Evolutionary conservation across 306 rosid genomes (phyloP).

Genomic region (Citrullus amarus): DNA sequence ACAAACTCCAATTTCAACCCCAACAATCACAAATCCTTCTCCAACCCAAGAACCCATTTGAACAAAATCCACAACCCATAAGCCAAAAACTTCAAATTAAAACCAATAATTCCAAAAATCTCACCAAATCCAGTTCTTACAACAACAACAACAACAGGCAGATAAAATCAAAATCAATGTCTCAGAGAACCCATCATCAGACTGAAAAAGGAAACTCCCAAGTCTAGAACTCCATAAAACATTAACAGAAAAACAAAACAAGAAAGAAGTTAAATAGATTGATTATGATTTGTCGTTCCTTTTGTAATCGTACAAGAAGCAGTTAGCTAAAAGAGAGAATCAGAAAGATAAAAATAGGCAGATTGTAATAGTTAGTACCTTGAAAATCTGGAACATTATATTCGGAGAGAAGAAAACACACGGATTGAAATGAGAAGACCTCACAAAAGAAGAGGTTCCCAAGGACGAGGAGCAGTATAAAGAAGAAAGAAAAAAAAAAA

Average conservation of each 20-base stretch:
- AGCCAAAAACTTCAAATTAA: neutral
- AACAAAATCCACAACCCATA: neutral
- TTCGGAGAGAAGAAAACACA: conserved; percentile 29
- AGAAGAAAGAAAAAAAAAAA: neutral
- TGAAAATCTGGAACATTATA: conserved; percentile 77
- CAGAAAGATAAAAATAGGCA: neutral
- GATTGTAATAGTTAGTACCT: conserved; percentile 35
- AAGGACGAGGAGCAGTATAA: conserved; percentile 28
- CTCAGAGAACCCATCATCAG: conserved; percentile 2
- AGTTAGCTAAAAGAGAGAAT: neutral
- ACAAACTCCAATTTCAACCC: neutral
- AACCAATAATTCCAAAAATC: neutral
- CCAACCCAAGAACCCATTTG: neutral
- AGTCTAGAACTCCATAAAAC: neutral
- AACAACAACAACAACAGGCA: neutral
- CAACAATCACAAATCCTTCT: neutral
- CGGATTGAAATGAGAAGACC: conserved; percentile 20
- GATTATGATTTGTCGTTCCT: neutral
- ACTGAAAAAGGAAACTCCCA: neutral
- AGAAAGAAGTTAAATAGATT: neutral
- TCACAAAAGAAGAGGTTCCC: conserved; percentile 40
- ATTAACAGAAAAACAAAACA: neutral
- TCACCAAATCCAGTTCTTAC: neutral
- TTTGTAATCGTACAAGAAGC: neutral
- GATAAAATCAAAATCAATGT: conserved; percentile 25